A percentile compares a stretch with the other conserved stretches of the same genome.
Conservation (phyloP, 2,329 filamentous ascomycete species). For the Alternaria metachromatica region DNA sequence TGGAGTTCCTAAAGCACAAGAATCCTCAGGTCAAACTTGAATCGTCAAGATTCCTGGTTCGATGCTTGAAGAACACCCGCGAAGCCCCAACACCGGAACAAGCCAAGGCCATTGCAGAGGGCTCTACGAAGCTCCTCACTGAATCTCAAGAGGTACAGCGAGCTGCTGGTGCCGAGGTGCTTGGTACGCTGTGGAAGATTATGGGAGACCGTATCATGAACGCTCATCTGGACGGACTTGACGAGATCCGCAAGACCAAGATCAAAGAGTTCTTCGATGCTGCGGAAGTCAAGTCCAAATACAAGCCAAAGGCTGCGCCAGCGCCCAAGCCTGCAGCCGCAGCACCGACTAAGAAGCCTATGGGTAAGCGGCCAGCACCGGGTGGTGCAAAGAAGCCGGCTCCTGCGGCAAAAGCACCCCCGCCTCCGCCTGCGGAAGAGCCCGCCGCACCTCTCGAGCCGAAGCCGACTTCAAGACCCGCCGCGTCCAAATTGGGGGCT, state of each 20-base stretch:
- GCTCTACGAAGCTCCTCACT: slow-evolving; percentile 84
- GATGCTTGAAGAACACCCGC: slow-evolving; percentile 81
- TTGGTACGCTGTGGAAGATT: slow-evolving; percentile 98
- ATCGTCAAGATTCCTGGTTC: slow-evolving; percentile 89
- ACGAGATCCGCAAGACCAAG: slow-evolving; percentile 94
- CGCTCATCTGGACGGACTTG: slow-evolving; percentile 85
- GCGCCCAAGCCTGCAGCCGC: slow-evolving; percentile 62
- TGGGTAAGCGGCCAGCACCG: slow-evolving; percentile 60
- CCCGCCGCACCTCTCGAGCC: slow-evolving; percentile 64
- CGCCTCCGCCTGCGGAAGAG: slow-evolving; percentile 50
- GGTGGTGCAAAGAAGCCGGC: slow-evolving; percentile 61
- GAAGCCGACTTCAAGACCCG: slow-evolving; percentile 63
- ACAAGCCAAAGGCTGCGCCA: slow-evolving; percentile 81
- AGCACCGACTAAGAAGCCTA: slow-evolving; percentile 48
- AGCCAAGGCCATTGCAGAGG: slow-evolving; percentile 83
- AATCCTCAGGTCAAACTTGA: slow-evolving; percentile 98
- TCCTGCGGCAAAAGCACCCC: slow-evolving; percentile 46
- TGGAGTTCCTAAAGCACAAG: slow-evolving; percentile 86
- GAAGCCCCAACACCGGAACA: slow-evolving; percentile 86
- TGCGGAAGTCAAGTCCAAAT: slow-evolving; percentile 85
- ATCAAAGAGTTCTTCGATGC: slow-evolving; percentile 90
- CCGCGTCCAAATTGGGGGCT: slow-evolving; percentile 47
- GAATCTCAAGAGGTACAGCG: slow-evolving; percentile 87
- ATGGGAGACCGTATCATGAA: slow-evolving; percentile 97
- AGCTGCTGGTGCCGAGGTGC: slow-evolving; percentile 86